Percentiles rank a stretch among this genome's conserved stretches.
phyloP scores from a whole-genome alignment of 1,284 basidiomycete species.

The Cryptococcus sp. region DNA sequence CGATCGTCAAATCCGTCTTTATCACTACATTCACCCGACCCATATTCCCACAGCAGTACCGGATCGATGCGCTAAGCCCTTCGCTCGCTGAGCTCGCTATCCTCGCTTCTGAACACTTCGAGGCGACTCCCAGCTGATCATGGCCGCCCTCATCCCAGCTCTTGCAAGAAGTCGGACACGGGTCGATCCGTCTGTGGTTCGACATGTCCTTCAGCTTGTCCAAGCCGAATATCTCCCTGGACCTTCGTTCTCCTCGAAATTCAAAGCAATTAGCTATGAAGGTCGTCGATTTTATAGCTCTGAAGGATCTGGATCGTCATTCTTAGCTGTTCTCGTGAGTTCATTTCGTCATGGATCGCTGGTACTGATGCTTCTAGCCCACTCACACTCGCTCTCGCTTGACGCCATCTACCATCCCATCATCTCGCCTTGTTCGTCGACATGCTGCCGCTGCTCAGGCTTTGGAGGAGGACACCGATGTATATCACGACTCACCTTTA shows the following conservation, averaged over 20 bases:
- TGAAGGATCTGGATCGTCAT: too few relatives aligned
- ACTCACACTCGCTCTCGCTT: too few relatives aligned
- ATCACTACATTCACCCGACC: not conserved
- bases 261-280: too few relatives aligned
- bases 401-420: too few relatives aligned
- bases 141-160: slow-evolving; percentile 1
- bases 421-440: too few relatives aligned
- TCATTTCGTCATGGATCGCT: too few relatives aligned
- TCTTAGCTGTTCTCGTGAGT: too few relatives aligned
- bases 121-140: not conserved
- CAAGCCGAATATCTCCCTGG: not conserved
- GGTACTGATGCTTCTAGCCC: too few relatives aligned
- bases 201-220: slow-evolving; percentile 1
- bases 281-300: too few relatives aligned
- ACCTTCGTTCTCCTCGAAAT: too few relatives aligned
- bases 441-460: not conserved
- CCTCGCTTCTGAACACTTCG: not conserved
- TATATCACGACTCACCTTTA: too few relatives aligned
- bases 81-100: not conserved
- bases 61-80: not conserved
- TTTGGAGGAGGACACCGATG: not conserved
- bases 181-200: not conserved
- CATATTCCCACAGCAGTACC: too few relatives aligned
- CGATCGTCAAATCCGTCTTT: not conserved
- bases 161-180: not conserved